These are phyloP conservation scores for Solanum habrochaites DNA, from an alignment of 257 asterid genomes.

Conservation along the genomic window DNA sequence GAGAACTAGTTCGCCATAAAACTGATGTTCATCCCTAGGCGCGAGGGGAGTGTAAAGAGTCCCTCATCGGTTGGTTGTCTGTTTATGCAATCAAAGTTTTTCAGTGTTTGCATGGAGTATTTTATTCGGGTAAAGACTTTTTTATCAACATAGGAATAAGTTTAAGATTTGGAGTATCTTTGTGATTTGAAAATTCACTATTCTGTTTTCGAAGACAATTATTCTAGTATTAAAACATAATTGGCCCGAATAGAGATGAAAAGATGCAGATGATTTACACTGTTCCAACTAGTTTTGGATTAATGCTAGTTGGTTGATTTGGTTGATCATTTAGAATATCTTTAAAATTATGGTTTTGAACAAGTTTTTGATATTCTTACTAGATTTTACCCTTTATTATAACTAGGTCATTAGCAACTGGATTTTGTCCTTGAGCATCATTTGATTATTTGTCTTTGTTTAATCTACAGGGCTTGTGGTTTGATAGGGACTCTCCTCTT, in stretches of 20 bases:
- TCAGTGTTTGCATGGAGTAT: neutral
- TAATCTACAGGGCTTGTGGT: constrained; percentile 71
- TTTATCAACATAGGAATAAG: neutral
- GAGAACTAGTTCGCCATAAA: neutral
- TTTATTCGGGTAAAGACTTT: neutral
- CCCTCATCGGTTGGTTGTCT: neutral
- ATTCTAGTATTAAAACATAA: neutral
- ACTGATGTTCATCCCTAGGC: neutral
- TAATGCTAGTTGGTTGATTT: neutral
- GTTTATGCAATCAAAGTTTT: neutral
- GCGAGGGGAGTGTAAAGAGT: neutral
- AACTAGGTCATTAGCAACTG: neutral
- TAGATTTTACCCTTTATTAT: neutral
- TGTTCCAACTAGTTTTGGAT: neutral
- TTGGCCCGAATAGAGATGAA: neutral
- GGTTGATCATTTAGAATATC: neutral
- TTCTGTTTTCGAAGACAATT: neutral
- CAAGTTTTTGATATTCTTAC: neutral
- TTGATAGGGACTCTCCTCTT: constrained; percentile 47
- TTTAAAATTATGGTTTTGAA: neutral
- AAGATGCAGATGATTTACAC: neutral
- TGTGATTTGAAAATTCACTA: neutral
- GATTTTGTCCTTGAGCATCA: neutral
- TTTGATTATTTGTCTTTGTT: neutral
- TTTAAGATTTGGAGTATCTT: neutral